phyloP scores from a whole-genome alignment of 192 early-diverging fungal genomes.

The Lunasporangiospora selenospora region DNA sequence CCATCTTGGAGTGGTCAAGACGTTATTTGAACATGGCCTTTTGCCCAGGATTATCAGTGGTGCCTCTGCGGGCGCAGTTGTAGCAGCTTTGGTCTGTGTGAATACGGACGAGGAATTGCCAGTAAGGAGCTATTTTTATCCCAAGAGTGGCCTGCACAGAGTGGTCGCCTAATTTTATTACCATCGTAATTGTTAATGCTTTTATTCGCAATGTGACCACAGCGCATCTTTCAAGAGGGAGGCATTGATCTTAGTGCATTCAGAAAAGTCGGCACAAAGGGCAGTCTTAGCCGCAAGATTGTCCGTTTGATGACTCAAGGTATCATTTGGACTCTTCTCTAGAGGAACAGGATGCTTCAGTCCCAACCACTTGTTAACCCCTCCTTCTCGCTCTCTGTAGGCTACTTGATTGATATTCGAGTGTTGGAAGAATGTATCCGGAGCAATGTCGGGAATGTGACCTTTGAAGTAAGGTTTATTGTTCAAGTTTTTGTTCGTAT shows the following conservation, averaged over 20 bases:
- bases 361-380: not conserved
- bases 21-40: constrained; percentile 66
- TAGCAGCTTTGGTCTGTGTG: constrained; percentile 79
- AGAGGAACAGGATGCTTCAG: not conserved
- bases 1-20: constrained; percentile 83
- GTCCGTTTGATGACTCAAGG: constrained; percentile 73
- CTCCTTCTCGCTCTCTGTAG: constrained; percentile 32
- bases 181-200: not conserved
- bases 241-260: constrained; percentile 76
- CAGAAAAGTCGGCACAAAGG: constrained; percentile 58
- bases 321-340: constrained; percentile 9
- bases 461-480: constrained; percentile 58
- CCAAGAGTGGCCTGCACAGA: no score
- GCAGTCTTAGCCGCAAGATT: constrained; percentile 68
- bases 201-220: not conserved
- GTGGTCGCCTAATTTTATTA: no score
- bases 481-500: not conserved
- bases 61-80: constrained; percentile 75
- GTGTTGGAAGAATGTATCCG: constrained; percentile 78
- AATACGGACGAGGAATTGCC: constrained; percentile 79
- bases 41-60: constrained; percentile 81
- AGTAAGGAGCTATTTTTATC: constrained; percentile 25
- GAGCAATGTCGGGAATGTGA: constrained; percentile 74
- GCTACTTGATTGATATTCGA: constrained; percentile 76
- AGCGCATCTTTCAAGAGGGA: constrained; percentile 42